Percentiles rank a stretch among this genome's conserved stretches.
phyloP scores from a whole-genome alignment of 331 rosid genomes.

The Quercus tomentella region DNA sequence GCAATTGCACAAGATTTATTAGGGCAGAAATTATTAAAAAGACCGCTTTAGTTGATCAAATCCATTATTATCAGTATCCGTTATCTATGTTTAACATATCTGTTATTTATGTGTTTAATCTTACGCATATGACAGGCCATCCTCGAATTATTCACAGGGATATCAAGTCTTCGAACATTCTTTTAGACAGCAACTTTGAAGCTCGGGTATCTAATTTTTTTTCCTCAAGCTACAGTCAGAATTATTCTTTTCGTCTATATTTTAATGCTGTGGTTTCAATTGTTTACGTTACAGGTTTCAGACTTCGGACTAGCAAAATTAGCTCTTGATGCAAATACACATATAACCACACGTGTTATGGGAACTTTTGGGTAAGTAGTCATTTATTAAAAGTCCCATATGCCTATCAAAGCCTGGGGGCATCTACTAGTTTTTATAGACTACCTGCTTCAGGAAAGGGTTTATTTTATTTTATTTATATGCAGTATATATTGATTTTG shows the following conservation, averaged over 20 bases:
- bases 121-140: slow-evolving; percentile 58
- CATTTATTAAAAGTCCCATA: not conserved
- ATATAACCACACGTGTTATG: slow-evolving; percentile 79
- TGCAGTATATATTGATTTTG: not conserved
- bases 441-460: not conserved
- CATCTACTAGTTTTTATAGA: not conserved
- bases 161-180: slow-evolving; percentile 96
- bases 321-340: slow-evolving; percentile 72
- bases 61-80: not conserved
- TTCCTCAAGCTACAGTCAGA: slow-evolving; percentile 7
- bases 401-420: not conserved
- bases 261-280: slow-evolving; percentile 13
- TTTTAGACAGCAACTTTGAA: slow-evolving; percentile 73
- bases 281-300: slow-evolving; percentile 58
- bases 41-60: not conserved
- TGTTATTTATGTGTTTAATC: slow-evolving; percentile 16
- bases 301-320: slow-evolving; percentile 96
- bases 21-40: not conserved
- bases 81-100: slow-evolving; percentile 2
- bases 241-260: slow-evolving; percentile 1
- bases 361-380: slow-evolving; percentile 89
- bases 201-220: slow-evolving; percentile 58
- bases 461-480: not conserved
- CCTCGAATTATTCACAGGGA: slow-evolving; percentile 96
- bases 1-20: not conserved